Percentiles rank a stretch among this genome's conserved stretches.
Evolutionary conservation across 1,284 basidiomycete species (phyloP).

Genomic region (Ganoderma meredithae): DNA sequence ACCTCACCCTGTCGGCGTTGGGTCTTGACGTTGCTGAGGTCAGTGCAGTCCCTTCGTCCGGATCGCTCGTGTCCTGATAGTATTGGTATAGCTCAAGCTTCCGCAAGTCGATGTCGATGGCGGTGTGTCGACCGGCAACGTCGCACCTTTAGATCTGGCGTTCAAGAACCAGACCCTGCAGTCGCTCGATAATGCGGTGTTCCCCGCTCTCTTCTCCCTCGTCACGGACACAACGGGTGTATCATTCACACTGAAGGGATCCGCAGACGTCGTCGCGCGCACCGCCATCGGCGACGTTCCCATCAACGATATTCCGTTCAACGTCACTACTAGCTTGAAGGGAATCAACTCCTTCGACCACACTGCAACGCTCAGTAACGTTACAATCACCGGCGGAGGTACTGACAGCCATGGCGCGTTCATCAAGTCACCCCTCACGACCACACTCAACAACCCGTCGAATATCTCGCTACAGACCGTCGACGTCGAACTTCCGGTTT

Average conservation of each 20-base stretch:
- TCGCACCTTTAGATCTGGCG: slow-evolving; percentile 54
- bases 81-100: slow-evolving; percentile 56
- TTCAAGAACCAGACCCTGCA: slow-evolving; percentile 64
- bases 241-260: slow-evolving; percentile 62
- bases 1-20: slow-evolving; percentile 57
- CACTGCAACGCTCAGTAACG: slow-evolving; percentile 56
- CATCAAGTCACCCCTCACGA: slow-evolving; percentile 55
- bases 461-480: slow-evolving; percentile 72
- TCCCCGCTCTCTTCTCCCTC: slow-evolving; percentile 63
- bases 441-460: slow-evolving; percentile 69
- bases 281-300: slow-evolving; percentile 75
- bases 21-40: slow-evolving; percentile 66
- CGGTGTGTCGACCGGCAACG: slow-evolving; percentile 68
- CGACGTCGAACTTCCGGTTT: slow-evolving; percentile 65
- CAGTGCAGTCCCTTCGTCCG: slow-evolving; percentile 22
- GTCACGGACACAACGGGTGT: slow-evolving; percentile 61
- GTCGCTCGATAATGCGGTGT: slow-evolving; percentile 62
- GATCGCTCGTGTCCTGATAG: slow-evolving; percentile 14
- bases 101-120: slow-evolving; percentile 59
- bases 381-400: slow-evolving; percentile 68
- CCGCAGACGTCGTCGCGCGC: slow-evolving; percentile 66
- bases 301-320: slow-evolving; percentile 72
- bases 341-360: slow-evolving; percentile 64
- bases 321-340: slow-evolving; percentile 63
- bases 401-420: slow-evolving; percentile 58